Percentiles rank a stretch among this genome's conserved stretches.
Conservation (phyloP, 805 yeast genomes). For the Tetrapisispora iriomotensis region DNA sequence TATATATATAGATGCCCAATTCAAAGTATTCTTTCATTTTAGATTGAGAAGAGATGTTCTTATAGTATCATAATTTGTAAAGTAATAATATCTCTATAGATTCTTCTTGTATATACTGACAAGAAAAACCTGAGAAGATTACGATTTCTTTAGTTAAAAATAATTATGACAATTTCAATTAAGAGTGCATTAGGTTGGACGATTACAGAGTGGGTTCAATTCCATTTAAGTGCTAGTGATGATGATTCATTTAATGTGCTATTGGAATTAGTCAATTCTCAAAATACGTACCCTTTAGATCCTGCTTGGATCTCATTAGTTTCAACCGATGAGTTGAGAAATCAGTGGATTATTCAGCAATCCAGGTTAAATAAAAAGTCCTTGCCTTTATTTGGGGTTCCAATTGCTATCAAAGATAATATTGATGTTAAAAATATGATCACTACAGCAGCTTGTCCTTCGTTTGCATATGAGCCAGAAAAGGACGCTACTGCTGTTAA, state of each 20-base stretch:
- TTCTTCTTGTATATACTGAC: too few species aligned
- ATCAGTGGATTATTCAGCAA: slow-evolving; percentile 73
- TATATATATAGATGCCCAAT: too few species aligned
- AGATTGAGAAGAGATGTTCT: too few species aligned
- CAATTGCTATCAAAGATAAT: slow-evolving; percentile 89
- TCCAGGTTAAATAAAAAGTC: slow-evolving; percentile 43
- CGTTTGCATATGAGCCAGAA: slow-evolving; percentile 58
- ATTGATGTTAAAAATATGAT: slow-evolving; percentile 74
- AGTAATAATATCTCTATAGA: too few species aligned
- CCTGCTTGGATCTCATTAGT: slow-evolving; percentile 91
- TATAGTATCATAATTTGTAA: too few species aligned
- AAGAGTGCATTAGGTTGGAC: slow-evolving; percentile 59
- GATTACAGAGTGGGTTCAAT: slow-evolving; percentile 62
- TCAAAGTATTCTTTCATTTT: too few species aligned
- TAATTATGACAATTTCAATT: neutral
- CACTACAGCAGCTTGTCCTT: slow-evolving; percentile 95
- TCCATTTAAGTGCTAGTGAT: slow-evolving; percentile 54
- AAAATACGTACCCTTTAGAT: slow-evolving; percentile 41
- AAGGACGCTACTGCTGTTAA: slow-evolving; percentile 69
- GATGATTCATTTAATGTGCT: slow-evolving; percentile 48
- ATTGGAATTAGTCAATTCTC: slow-evolving; percentile 36
- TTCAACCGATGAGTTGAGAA: slow-evolving; percentile 46
- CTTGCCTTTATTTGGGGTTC: slow-evolving; percentile 83
- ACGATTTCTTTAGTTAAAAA: neutral
- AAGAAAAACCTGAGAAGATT: too few species aligned